phyloP scores from a whole-genome alignment of 768 basidiomycete genomes.

The Tulasnella sp. region DNA sequence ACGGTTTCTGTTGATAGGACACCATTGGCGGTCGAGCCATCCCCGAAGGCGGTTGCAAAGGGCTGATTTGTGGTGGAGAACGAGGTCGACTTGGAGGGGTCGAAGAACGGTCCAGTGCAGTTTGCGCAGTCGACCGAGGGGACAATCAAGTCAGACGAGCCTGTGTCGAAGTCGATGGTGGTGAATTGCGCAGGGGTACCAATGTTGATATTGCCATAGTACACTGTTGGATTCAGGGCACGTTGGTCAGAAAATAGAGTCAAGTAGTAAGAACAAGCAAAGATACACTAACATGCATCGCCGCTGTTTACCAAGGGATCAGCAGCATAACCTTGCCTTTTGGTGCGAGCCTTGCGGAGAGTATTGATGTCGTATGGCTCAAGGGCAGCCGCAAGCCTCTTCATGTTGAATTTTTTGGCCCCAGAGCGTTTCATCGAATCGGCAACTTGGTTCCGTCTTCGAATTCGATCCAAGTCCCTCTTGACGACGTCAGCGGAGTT shows the following conservation, averaged over 20 bases:
- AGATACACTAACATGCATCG: not conserved
- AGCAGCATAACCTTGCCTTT: not conserved
- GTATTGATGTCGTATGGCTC: not conserved
- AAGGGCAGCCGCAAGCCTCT: not conserved
- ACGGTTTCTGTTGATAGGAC: slow-evolving; percentile 2
- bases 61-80: not conserved
- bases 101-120: not conserved
- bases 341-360: not conserved
- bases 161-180: slow-evolving; percentile 30
- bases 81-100: not conserved
- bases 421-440: not conserved
- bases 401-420: not conserved
- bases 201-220: not conserved
- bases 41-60: not conserved
- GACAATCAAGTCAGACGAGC: slow-evolving; percentile 20
- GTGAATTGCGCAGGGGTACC: slow-evolving; percentile 14
- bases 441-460: not conserved
- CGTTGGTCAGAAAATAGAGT: not conserved
- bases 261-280: not conserved
- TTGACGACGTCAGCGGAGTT: not conserved
- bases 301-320: not conserved
- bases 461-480: not conserved
- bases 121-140: not conserved
- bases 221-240: not conserved
- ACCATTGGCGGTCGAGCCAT: not conserved